Percentiles rank a stretch among this genome's conserved stretches.
Evolutionary conservation across 2,329 filamentous ascomycete species (phyloP).

Genomic region (Cordyceps javanica): DNA sequence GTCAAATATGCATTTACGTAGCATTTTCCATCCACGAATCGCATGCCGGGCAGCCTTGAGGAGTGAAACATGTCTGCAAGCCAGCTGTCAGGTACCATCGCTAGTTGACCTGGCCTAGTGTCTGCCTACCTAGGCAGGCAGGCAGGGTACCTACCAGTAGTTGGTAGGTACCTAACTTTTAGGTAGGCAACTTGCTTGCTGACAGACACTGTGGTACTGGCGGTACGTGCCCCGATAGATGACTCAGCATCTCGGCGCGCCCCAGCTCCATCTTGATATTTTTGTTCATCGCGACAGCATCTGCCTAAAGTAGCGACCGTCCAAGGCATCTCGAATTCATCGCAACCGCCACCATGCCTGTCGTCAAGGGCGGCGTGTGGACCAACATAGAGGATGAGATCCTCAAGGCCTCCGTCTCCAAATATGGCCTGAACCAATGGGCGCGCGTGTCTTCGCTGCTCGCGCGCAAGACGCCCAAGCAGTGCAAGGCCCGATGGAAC

Average conservation of each 20-base stretch:
- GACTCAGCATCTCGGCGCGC: conserved; percentile 4
- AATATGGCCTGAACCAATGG: conserved; percentile 97
- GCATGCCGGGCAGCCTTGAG: too few species aligned
- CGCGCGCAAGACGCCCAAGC: conserved; percentile 95
- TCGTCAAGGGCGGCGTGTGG: conserved; percentile 71
- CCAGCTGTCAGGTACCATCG: not conserved
- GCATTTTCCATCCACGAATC: too few species aligned
- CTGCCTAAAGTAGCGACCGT: not conserved
- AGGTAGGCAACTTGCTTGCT: too few species aligned
- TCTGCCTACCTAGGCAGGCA: too few species aligned
- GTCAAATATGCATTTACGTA: not conserved
- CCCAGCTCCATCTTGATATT: conserved; percentile 9
- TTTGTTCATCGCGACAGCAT: conserved; percentile 5
- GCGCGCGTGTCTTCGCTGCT: conserved; percentile 95
- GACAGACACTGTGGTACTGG: too few species aligned
- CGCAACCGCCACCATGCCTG: conserved; percentile 48
- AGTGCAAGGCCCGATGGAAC: conserved; percentile 97
- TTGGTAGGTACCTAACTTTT: too few species aligned
- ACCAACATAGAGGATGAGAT: conserved; percentile 88
- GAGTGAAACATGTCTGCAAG: not conserved
- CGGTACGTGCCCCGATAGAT: conserved; percentile 6
- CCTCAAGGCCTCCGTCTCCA: conserved; percentile 89
- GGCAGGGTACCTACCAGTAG: too few species aligned
- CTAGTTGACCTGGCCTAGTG: too few species aligned
- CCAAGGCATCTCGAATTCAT: conserved; percentile 5